Conservation (phyloP, 495 filamentous ascomycete genomes). For the Immersiella caudata region DNA sequence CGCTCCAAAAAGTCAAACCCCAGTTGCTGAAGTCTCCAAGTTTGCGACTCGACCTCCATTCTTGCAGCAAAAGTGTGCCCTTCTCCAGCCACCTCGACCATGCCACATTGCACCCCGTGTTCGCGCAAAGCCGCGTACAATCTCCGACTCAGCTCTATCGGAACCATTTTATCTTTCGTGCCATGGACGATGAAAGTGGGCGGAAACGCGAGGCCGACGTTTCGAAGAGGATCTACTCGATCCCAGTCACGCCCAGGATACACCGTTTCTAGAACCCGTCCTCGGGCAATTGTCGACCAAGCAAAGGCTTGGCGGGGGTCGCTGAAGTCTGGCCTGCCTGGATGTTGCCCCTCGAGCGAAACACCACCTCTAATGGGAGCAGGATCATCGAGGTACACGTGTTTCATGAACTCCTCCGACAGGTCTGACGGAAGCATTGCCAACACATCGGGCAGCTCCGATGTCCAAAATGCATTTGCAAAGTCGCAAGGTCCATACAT, state of each 20-base stretch:
- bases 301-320: conserved; percentile 14
- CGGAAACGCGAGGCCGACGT: conserved; percentile 4
- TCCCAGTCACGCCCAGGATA: conserved; percentile 12
- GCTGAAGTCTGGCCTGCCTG: conserved; percentile 9
- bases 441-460: conserved; percentile 3
- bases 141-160: conserved; percentile 2
- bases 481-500: conserved; percentile 19
- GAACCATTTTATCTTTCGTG: conserved; percentile 9
- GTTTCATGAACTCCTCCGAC: background rate
- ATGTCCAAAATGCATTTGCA: conserved; percentile 9
- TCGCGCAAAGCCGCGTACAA: background rate
- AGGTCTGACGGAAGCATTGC: background rate
- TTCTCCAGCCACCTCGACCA: conserved; percentile 14
- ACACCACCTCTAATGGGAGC: conserved; percentile 12
- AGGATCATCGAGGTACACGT: conserved; percentile 9
- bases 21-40: conserved; percentile 4
- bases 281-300: conserved; percentile 1
- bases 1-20: conserved; percentile 19
- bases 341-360: conserved; percentile 8
- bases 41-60: conserved; percentile 14
- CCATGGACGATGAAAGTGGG: conserved; percentile 18
- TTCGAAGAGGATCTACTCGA: conserved; percentile 13
- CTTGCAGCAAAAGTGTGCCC: conserved; percentile 12
- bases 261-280: conserved; percentile 11
- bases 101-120: conserved; percentile 7